Evolutionary conservation across 2,329 filamentous ascomycete genomes (phyloP).

Genomic region (Nannizziopsis arthrosporioides): DNA sequence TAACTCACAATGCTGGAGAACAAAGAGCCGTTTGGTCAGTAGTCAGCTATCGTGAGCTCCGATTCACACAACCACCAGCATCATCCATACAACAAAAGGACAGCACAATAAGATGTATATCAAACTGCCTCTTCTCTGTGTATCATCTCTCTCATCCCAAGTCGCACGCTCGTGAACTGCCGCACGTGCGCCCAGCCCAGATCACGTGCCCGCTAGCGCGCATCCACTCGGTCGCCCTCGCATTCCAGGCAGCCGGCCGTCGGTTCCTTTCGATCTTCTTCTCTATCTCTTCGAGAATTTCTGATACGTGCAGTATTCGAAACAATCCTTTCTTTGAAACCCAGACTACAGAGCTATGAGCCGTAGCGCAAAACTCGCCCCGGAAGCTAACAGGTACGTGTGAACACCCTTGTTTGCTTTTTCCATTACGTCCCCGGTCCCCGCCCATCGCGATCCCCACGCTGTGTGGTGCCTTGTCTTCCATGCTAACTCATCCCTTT

Average conservation of each 20-base stretch:
- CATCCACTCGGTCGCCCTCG: not conserved
- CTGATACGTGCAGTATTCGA: slow-evolving; percentile 5
- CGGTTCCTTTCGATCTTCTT: not conserved
- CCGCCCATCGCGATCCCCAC: slow-evolving; percentile 3
- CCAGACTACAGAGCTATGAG: slow-evolving; percentile 60
- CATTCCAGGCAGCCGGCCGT: not conserved
- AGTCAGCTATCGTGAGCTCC: too few species aligned
- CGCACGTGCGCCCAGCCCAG: not conserved
- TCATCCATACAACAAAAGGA: too few species aligned
- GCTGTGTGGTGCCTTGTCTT: slow-evolving; percentile 1
- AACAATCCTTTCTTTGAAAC: not conserved
- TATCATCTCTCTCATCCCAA: too few species aligned
- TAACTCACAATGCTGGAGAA: too few species aligned
- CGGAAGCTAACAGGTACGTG: slow-evolving; percentile 94
- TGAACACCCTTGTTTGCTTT: not conserved
- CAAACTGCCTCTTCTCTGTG: too few species aligned
- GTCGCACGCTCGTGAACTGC: too few species aligned
- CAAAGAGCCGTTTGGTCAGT: too few species aligned
- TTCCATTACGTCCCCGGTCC: not conserved
- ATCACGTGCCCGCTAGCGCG: slow-evolving; percentile 7
- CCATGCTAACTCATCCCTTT: not conserved
- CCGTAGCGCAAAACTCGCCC: slow-evolving; percentile 92
- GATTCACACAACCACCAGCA: too few species aligned
- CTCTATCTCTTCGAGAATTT: slow-evolving; percentile 1
- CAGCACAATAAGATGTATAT: too few species aligned